A percentile compares a stretch with the other conserved stretches of the same genome.
Evolutionary conservation across 352 stramenopile species (phyloP).

Genomic region (Pythium vanterpoolii): DNA sequence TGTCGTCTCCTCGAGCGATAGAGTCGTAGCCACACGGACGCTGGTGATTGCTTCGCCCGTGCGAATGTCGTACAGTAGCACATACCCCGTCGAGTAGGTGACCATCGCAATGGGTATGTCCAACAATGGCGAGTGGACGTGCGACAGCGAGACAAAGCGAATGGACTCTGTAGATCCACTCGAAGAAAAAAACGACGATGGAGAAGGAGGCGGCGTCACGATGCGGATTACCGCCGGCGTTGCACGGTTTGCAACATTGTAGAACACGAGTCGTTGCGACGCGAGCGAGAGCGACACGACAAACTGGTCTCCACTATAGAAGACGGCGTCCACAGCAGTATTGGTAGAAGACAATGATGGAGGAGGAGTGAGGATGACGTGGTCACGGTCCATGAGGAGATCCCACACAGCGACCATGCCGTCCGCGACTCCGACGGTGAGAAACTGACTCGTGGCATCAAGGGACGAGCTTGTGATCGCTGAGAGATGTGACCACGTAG

Average conservation of each 20-base stretch:
- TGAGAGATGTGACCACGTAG: constrained; percentile 39
- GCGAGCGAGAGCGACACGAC: constrained; percentile 36
- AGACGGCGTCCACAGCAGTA: not conserved
- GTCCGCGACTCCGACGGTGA: constrained; percentile 42
- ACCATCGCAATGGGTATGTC: constrained; percentile 41
- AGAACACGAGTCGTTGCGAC: constrained; percentile 42
- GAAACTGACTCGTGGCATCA: constrained; percentile 46
- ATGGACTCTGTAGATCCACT: constrained; percentile 6
- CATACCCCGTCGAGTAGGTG: constrained; percentile 43
- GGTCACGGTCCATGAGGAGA: constrained; percentile 39
- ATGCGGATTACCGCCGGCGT: constrained; percentile 29
- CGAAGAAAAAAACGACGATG: constrained; percentile 15
- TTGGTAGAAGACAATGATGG: not conserved
- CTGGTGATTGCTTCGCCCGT: constrained; percentile 40
- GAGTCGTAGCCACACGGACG: constrained; percentile 19
- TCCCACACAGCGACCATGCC: constrained; percentile 54
- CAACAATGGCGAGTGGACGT: constrained; percentile 12
- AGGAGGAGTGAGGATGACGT: constrained; percentile 13
- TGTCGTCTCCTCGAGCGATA: not conserved
- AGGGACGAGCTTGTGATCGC: constrained; percentile 33
- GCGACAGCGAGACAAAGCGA: constrained; percentile 24
- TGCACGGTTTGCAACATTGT: constrained; percentile 30
- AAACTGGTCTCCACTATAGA: constrained; percentile 9
- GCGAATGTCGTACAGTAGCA: constrained; percentile 45
- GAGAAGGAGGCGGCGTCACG: constrained; percentile 24